These are phyloP conservation scores for Trichoderma sp. DNA, from an alignment of 2,329 filamentous ascomycete species.

Conservation along the genomic window DNA sequence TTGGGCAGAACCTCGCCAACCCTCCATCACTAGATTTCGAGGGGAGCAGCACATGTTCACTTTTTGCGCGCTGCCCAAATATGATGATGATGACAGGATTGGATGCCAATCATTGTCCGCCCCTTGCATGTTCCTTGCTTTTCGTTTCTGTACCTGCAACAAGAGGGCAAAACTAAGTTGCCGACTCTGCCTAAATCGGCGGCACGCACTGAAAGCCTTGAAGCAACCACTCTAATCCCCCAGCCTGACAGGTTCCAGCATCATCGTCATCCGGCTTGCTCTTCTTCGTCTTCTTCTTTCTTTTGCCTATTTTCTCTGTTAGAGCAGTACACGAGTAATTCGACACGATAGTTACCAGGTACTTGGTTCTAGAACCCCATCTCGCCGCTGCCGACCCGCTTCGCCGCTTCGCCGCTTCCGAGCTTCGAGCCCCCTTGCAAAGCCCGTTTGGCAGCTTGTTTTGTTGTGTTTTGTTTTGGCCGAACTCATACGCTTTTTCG, in stretches of 20 bases:
- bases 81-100: not conserved
- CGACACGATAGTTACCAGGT: no score
- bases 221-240: not conserved
- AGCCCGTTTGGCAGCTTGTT: not conserved
- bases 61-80: not conserved
- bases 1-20: not conserved
- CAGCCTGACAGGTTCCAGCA: not conserved
- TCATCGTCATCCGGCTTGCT: not conserved
- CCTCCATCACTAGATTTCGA: not conserved
- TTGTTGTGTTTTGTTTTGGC: not conserved
- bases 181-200: not conserved
- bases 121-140: not conserved
- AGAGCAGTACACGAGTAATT: no score
- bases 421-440: not conserved
- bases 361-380: conserved; percentile 4
- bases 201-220: not conserved
- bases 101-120: not conserved
- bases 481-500: not conserved
- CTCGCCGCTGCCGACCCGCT: conserved; percentile 11
- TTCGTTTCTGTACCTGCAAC: not conserved
- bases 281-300: not conserved
- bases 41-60: not conserved
- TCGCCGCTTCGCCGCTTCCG: conserved; percentile 12
- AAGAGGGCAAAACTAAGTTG: not conserved
- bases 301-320: not conserved